Evolutionary conservation across 148 eudicot species (phyloP).

Genomic region (Silene conica): DNA sequence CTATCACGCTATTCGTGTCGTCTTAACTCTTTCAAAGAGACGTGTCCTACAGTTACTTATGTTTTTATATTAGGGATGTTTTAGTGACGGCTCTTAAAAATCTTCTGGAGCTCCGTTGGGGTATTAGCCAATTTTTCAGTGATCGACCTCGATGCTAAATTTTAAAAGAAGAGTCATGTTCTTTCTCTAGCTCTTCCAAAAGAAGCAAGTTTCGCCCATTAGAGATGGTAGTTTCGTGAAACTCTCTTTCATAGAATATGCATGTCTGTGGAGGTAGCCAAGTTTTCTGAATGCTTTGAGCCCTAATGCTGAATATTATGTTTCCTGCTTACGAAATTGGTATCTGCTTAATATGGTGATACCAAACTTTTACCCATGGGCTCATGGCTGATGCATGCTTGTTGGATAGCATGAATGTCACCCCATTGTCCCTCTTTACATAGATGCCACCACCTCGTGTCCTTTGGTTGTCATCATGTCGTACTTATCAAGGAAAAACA

Average conservation of each 20-base stretch:
- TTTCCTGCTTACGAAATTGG: no score
- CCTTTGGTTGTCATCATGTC: no score
- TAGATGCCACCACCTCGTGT: no score
- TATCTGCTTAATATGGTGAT: no score
- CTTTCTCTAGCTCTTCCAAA: constrained; percentile 4
- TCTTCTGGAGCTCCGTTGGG: background rate
- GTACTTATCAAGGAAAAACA: no score
- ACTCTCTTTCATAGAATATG: background rate
- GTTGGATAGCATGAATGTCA: background rate
- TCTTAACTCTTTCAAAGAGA: background rate
- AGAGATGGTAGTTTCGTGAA: background rate
- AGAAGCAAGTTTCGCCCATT: background rate
- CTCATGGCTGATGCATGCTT: background rate
- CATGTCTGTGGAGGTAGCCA: background rate
- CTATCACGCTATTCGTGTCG: background rate
- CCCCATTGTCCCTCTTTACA: background rate
- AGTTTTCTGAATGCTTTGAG: background rate
- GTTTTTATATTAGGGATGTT: background rate
- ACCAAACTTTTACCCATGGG: background rate
- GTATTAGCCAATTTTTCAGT: background rate
- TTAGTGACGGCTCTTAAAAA: background rate
- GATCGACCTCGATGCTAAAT: background rate
- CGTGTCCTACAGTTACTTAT: background rate
- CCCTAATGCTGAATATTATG: no score
- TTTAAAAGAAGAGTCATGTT: background rate